Conservation (phyloP, 192 early-diverging fungal species). For the Backusella westeae region DNA sequence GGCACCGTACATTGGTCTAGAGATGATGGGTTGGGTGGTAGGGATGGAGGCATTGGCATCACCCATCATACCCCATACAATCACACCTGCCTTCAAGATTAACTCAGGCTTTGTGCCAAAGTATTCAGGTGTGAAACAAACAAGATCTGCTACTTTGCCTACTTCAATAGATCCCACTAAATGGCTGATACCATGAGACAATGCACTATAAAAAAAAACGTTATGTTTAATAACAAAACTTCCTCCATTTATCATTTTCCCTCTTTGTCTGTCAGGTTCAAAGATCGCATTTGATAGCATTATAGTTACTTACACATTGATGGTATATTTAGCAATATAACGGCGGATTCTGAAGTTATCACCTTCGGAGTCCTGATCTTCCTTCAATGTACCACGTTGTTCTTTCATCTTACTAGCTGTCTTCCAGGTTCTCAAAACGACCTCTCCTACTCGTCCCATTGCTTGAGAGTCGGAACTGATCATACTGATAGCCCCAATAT, state of each 20-base stretch:
- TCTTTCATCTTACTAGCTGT: constrained; percentile 95
- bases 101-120: constrained; percentile 89
- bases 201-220: constrained; percentile 53
- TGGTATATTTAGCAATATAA: constrained; percentile 97
- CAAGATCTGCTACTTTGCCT: constrained; percentile 93
- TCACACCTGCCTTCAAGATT: constrained; percentile 88
- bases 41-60: constrained; percentile 96
- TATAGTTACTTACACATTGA: constrained; percentile 78
- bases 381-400: constrained; percentile 63
- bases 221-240: not conserved
- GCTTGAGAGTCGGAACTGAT: constrained; percentile 94
- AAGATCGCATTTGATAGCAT: not conserved
- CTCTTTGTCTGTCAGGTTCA: not conserved
- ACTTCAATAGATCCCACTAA: constrained; percentile 91
- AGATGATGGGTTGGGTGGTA: constrained; percentile 86
- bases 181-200: constrained; percentile 85
- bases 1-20: constrained; percentile 84
- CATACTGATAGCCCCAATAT: constrained; percentile 92
- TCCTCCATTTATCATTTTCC: not conserved
- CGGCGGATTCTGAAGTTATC: constrained; percentile 91
- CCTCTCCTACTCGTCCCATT: constrained; percentile 97
- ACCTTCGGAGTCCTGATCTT: constrained; percentile 49
- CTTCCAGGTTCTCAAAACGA: constrained; percentile 90
- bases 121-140: constrained; percentile 77
- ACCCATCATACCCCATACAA: constrained; percentile 85